A percentile compares a stretch with the other conserved stretches of the same genome.
phyloP scores from a whole-genome alignment of 257 asterid species.

The Schizonepeta tenuifolia region DNA sequence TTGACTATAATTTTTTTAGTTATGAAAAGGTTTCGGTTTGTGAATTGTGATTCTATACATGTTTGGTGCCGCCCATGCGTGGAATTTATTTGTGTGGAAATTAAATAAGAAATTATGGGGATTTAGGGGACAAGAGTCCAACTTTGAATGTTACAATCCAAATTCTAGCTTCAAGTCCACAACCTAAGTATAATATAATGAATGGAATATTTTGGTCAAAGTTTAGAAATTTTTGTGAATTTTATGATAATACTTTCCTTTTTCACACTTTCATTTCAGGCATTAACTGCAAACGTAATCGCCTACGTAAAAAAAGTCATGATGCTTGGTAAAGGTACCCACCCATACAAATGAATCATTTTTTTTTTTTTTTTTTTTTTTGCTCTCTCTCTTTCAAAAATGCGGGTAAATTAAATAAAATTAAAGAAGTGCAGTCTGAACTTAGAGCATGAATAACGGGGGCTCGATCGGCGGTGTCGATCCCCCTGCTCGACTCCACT shows the following conservation, averaged over 20 bases:
- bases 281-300: constrained; percentile 26
- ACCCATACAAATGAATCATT: no score
- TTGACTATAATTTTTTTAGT: constrained; percentile 12
- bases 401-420: no score
- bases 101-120: not conserved
- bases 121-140: constrained; percentile 16
- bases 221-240: not conserved
- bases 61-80: constrained; percentile 27
- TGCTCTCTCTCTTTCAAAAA: no score
- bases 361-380: no score
- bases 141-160: constrained; percentile 28
- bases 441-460: no score
- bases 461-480: no score
- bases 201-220: constrained; percentile 16
- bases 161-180: constrained; percentile 18
- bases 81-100: constrained; percentile 29
- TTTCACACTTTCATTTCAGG: constrained; percentile 11
- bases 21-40: constrained; percentile 15
- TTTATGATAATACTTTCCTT: constrained; percentile 3
- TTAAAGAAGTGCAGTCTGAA: no score
- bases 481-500: no score
- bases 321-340: no score
- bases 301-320: constrained; percentile 16
- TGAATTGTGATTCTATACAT: not conserved
- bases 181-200: not conserved